Evolutionary conservation across 192 early-diverging fungal genomes (phyloP).

Genomic region (Coemansia aciculifera): DNA sequence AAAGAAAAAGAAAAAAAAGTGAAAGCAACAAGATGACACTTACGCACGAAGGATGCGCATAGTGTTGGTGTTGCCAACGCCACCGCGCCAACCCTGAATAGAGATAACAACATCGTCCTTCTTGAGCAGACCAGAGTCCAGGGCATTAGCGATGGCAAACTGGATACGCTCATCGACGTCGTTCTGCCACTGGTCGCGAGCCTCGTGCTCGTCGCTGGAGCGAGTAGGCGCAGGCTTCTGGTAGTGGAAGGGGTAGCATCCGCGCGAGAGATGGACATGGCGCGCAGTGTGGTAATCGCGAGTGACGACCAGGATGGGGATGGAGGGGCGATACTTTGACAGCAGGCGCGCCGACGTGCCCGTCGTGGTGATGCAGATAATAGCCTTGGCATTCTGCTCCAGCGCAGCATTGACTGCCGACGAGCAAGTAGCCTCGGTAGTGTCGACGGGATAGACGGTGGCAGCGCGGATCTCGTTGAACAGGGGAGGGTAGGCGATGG

Average conservation of each 20-base stretch:
- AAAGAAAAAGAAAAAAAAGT: neutral
- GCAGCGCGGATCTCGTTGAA: conserved; percentile 86
- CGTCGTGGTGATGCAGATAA: conserved; percentile 87
- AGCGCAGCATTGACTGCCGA: conserved; percentile 83
- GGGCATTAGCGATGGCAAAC: conserved; percentile 76
- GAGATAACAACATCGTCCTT: conserved; percentile 70
- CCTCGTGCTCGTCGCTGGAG: conserved; percentile 45
- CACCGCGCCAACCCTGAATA: conserved; percentile 77
- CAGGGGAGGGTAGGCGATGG: conserved; percentile 91
- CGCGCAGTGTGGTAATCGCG: conserved; percentile 72
- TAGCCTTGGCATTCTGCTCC: conserved; percentile 82
- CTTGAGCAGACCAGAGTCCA: conserved; percentile 65
- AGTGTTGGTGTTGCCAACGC: conserved; percentile 81
- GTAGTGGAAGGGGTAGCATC: conserved; percentile 81
- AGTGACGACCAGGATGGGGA: conserved; percentile 92
- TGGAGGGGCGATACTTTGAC: conserved; percentile 91
- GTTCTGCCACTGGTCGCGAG: conserved; percentile 72
- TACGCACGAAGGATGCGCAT: conserved; percentile 72
- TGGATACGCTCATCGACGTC: conserved; percentile 78
- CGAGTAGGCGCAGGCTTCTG: conserved; percentile 45
- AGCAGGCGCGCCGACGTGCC: conserved; percentile 87
- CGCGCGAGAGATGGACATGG: conserved; percentile 74
- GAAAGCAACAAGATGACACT: conserved; percentile 10
- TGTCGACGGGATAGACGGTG: conserved; percentile 71
- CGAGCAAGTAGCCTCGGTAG: conserved; percentile 90